Percentiles rank a stretch among this genome's conserved stretches.
Conservation (phyloP, 129 eudicot species). For the Ambrosia trifida region DNA sequence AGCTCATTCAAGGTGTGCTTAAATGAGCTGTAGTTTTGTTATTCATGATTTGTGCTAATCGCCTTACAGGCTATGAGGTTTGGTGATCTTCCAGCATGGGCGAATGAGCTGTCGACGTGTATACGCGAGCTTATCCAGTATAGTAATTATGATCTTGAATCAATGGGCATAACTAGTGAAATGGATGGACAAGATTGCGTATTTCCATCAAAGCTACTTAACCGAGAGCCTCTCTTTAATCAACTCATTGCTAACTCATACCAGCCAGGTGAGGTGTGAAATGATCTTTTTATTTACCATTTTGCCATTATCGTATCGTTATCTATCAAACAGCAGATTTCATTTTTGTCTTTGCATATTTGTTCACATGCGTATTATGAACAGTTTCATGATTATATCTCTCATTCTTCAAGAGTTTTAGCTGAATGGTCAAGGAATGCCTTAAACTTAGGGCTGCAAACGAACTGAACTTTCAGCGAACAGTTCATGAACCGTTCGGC, state of each 20-base stretch:
- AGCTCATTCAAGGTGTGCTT: slow-evolving; percentile 17
- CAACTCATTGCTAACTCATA: slow-evolving; percentile 81
- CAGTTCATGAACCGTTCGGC: no score
- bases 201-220: slow-evolving; percentile 57
- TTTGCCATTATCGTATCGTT: not conserved
- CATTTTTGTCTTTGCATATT: no score
- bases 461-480: no score
- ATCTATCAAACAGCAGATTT: not conserved
- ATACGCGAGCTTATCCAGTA: slow-evolving; percentile 51
- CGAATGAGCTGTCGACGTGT: slow-evolving; percentile 55
- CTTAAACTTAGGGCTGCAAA: no score
- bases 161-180: slow-evolving; percentile 22
- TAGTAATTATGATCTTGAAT: slow-evolving; percentile 39
- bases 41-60: not conserved
- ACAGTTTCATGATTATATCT: not conserved
- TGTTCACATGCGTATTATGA: not conserved
- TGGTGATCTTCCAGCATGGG: slow-evolving; percentile 95
- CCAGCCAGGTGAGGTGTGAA: slow-evolving; percentile 99
- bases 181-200: slow-evolving; percentile 38
- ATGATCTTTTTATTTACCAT: slow-evolving; percentile 5
- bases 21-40: not conserved
- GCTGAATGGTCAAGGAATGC: no score
- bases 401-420: no score
- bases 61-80: slow-evolving; percentile 92
- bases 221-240: slow-evolving; percentile 84